Percentiles rank a stretch among this genome's conserved stretches.
Evolutionary conservation across 192 early-diverging fungal species (phyloP).

Genomic region (Oehlia diaphana): DNA sequence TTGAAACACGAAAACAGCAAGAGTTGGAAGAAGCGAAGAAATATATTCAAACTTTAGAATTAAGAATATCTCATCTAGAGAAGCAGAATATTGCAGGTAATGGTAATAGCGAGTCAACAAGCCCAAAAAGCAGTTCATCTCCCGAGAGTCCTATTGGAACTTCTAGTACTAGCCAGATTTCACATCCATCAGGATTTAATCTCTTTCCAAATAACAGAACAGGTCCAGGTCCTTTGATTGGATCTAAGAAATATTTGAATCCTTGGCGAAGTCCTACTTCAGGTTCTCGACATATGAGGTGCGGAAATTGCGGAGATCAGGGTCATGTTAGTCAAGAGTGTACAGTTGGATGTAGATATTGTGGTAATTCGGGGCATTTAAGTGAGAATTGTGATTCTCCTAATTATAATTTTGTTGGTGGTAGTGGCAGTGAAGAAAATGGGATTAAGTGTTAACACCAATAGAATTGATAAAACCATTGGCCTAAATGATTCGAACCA

Average conservation of each 20-base stretch:
- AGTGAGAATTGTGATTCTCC: slow-evolving; percentile 39
- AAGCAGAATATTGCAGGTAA: slow-evolving; percentile 33
- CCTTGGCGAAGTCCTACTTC: slow-evolving; percentile 35
- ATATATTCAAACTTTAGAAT: slow-evolving; percentile 51
- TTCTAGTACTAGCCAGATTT: slow-evolving; percentile 26
- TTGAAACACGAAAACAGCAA: slow-evolving; percentile 44
- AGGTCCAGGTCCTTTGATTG: neutral
- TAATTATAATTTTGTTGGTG: neutral
- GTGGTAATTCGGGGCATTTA: slow-evolving; percentile 37
- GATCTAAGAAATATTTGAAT: slow-evolving; percentile 4
- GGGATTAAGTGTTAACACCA: neutral
- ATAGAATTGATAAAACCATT: neutral
- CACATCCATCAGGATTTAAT: slow-evolving; percentile 10
- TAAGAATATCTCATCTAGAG: slow-evolving; percentile 39
- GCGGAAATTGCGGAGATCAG: slow-evolving; percentile 52
- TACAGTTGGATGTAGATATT: slow-evolving; percentile 43
- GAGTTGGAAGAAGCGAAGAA: slow-evolving; percentile 52
- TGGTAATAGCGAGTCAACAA: slow-evolving; percentile 21
- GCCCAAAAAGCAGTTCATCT: slow-evolving; percentile 28
- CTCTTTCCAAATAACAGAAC: slow-evolving; percentile 30
- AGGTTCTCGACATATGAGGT: slow-evolving; percentile 38
- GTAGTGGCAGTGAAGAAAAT: neutral
- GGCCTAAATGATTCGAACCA: neutral
- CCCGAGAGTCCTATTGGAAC: slow-evolving; percentile 31
- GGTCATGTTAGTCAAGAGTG: slow-evolving; percentile 51